phyloP scores from a whole-genome alignment of 2,329 filamentous ascomycete genomes.

The Fusarium sp. region DNA sequence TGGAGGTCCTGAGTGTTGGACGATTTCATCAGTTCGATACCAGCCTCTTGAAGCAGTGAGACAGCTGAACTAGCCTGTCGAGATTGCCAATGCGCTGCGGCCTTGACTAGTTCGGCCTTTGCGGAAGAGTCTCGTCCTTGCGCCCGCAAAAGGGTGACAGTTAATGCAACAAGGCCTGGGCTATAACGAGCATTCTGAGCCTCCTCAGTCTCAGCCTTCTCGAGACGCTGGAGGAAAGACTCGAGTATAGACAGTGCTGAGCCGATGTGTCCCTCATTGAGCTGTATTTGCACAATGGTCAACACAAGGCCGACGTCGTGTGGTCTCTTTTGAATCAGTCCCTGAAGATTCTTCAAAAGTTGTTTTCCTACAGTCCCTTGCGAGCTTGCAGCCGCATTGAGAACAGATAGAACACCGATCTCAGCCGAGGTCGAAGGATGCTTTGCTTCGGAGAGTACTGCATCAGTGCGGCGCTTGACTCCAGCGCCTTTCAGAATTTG shows the following conservation, averaged over 20 bases:
- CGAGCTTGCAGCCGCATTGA: slow-evolving; percentile 79
- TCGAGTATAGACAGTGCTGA: slow-evolving; percentile 83
- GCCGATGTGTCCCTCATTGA: slow-evolving; percentile 76
- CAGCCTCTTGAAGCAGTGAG: slow-evolving; percentile 84
- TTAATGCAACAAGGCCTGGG: slow-evolving; percentile 84
- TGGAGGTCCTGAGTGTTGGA: slow-evolving; percentile 75
- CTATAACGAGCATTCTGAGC: slow-evolving; percentile 81
- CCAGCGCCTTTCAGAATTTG: slow-evolving; percentile 77
- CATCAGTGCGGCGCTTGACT: slow-evolving; percentile 64
- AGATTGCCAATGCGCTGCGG: slow-evolving; percentile 83
- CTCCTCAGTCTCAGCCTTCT: slow-evolving; percentile 67
- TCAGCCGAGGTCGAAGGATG: slow-evolving; percentile 52
- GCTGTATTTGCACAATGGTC: slow-evolving; percentile 84
- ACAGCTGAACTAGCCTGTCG: slow-evolving; percentile 62
- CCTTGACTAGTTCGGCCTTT: slow-evolving; percentile 80
- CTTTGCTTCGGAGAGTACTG: slow-evolving; percentile 52
- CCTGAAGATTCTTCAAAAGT: slow-evolving; percentile 76
- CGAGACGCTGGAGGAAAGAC: slow-evolving; percentile 78
- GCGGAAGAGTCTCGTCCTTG: slow-evolving; percentile 81
- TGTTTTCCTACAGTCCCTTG: slow-evolving; percentile 73
- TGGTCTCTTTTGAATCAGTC: slow-evolving; percentile 78
- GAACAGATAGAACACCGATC: slow-evolving; percentile 60
- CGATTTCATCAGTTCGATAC: slow-evolving; percentile 84
- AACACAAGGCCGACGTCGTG: slow-evolving; percentile 84
- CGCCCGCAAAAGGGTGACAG: slow-evolving; percentile 81